Evolutionary conservation across 2,329 filamentous ascomycete genomes (phyloP).

Genomic region (Aspergillus neotritici): DNA sequence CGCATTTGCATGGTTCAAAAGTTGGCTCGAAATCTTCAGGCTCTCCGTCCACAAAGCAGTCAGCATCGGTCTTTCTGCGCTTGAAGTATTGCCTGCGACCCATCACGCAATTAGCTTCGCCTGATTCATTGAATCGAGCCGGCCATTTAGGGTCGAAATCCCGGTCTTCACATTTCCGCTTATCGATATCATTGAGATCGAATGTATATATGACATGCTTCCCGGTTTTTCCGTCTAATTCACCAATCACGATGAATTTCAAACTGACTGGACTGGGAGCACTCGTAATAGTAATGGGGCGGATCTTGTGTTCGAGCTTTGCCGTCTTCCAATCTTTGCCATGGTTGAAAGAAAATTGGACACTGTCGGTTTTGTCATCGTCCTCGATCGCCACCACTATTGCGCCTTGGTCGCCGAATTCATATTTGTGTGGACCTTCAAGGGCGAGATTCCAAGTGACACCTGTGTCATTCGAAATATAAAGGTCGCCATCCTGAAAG

Average conservation of each 20-base stretch:
- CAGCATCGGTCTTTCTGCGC: conserved; percentile 76
- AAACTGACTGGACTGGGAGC: conserved; percentile 87
- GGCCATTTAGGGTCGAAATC: conserved; percentile 74
- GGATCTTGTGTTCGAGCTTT: conserved; percentile 65
- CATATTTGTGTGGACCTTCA: conserved; percentile 85
- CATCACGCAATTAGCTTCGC: conserved; percentile 85
- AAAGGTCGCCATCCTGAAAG: conserved; percentile 72
- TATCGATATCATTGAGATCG: conserved; percentile 76
- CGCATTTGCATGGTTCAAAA: conserved; percentile 73
- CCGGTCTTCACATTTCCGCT: conserved; percentile 67
- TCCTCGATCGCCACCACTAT: conserved; percentile 79
- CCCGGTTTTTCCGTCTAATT: conserved; percentile 45
- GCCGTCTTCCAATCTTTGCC: conserved; percentile 74
- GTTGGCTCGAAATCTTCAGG: conserved; percentile 72
- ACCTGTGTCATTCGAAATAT: conserved; percentile 85
- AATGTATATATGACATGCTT: conserved; percentile 65
- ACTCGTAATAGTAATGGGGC: conserved; percentile 71
- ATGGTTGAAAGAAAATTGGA: conserved; percentile 81
- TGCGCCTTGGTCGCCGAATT: conserved; percentile 90
- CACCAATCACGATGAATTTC: conserved; percentile 76
- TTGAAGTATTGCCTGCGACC: conserved; percentile 85
- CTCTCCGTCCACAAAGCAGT: conserved; percentile 82
- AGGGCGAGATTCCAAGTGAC: conserved; percentile 70
- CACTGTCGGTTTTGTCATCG: conserved; percentile 51
- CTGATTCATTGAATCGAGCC: conserved; percentile 73